These are phyloP conservation scores for Aspergillus pseudoviridinutans DNA, from an alignment of 2,329 filamentous ascomycete species.

Conservation along the genomic window DNA sequence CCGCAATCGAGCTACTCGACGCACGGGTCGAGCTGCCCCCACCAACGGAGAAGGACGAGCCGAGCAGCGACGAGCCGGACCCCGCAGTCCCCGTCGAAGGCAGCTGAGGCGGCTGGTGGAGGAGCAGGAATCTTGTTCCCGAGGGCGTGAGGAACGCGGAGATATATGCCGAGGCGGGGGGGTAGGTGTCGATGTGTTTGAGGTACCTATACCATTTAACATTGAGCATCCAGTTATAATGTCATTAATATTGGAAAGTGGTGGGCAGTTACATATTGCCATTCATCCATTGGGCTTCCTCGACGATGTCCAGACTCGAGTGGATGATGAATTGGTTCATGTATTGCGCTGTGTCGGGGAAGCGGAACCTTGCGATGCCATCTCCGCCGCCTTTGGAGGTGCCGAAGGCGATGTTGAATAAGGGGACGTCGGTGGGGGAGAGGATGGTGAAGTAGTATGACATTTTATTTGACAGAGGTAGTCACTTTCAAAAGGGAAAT, in stretches of 20 bases:
- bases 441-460: slow-evolving; percentile 99
- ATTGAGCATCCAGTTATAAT: slow-evolving; percentile 2
- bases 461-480: slow-evolving; percentile 53
- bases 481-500: not conserved
- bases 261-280: slow-evolving; percentile 65
- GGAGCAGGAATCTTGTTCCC: slow-evolving; percentile 89
- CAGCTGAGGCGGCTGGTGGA: slow-evolving; percentile 69
- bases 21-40: slow-evolving; percentile 33
- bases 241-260: not conserved
- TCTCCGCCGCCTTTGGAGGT: slow-evolving; percentile 95
- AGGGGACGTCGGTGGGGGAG: slow-evolving; percentile 88
- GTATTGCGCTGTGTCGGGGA: slow-evolving; percentile 80
- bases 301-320: slow-evolving; percentile 87
- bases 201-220: slow-evolving; percentile 64
- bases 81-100: slow-evolving; percentile 34
- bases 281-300: slow-evolving; percentile 91
- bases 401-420: slow-evolving; percentile 96
- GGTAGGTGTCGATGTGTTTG: slow-evolving; percentile 94
- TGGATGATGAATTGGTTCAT: slow-evolving; percentile 98
- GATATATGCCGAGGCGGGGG: slow-evolving; percentile 76
- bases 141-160: slow-evolving; percentile 90
- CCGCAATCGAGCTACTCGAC: slow-evolving; percentile 67
- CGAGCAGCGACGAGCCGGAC: slow-evolving; percentile 20
- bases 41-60: slow-evolving; percentile 20
- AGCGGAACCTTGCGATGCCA: slow-evolving; percentile 84